These are phyloP conservation scores for Ophiostoma novo-ulmi DNA, from an alignment of 2,329 filamentous ascomycete species.

Conservation along the genomic window DNA sequence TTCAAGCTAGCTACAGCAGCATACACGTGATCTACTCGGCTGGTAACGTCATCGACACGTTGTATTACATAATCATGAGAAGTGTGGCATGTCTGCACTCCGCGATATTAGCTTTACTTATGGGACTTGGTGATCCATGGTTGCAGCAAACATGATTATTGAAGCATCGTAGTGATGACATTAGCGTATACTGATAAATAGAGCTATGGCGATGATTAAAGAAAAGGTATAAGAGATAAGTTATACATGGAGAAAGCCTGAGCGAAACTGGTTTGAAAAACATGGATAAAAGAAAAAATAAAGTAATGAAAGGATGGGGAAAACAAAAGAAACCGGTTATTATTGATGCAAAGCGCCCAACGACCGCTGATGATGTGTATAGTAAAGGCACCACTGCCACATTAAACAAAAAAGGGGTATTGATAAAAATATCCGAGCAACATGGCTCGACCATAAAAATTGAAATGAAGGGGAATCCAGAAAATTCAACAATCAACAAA, in stretches of 20 bases:
- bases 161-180: not conserved
- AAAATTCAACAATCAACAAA: not conserved
- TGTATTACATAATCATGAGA: not conserved
- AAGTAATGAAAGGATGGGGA: not conserved
- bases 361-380: not conserved
- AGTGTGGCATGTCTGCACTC: not conserved
- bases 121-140: not conserved
- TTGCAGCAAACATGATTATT: not conserved
- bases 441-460: not conserved
- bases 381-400: not conserved
- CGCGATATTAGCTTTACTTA: not conserved
- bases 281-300: not conserved
- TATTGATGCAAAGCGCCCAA: not conserved
- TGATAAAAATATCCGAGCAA: not conserved
- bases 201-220: not conserved
- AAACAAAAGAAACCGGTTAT: not conserved
- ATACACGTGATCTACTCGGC: not conserved
- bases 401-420: not conserved
- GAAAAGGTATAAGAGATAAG: not conserved
- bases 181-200: not conserved
- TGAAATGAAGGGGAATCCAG: not conserved
- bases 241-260: not conserved
- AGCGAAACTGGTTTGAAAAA: not conserved
- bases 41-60: not conserved
- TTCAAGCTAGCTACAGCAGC: not conserved